phyloP scores from a whole-genome alignment of 2,329 filamentous ascomycete species.

The Rutstroemia sp. region DNA sequence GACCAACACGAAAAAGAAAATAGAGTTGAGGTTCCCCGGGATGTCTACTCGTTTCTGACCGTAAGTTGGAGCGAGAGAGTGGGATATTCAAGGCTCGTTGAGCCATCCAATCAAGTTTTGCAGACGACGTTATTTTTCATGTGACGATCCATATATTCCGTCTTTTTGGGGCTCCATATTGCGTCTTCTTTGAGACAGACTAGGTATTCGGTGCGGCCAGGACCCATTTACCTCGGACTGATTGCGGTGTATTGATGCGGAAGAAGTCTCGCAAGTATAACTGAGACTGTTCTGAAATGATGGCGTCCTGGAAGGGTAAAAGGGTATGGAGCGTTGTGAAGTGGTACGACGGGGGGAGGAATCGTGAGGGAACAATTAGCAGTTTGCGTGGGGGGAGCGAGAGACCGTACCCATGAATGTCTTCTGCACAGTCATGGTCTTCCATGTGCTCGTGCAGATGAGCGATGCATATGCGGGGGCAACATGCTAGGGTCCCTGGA shows the following conservation, averaged over 20 bases:
- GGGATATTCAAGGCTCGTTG: background rate
- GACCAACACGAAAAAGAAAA: background rate
- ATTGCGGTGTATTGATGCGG: background rate
- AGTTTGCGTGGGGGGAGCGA: background rate
- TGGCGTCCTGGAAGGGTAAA: background rate
- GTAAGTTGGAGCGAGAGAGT: background rate
- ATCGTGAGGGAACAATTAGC: background rate
- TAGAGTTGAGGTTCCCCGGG: background rate
- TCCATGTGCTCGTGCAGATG: slow-evolving; percentile 2
- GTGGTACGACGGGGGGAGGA: too few species aligned
- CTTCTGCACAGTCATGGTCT: background rate
- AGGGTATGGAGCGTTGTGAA: background rate
- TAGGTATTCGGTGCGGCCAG: background rate
- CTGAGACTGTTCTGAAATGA: background rate
- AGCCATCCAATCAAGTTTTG: background rate
- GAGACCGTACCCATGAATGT: background rate
- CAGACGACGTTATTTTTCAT: background rate
- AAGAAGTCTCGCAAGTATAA: background rate
- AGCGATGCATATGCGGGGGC: slow-evolving; percentile 3
- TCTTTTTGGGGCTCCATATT: background rate
- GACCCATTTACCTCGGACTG: background rate
- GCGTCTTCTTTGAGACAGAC: background rate
- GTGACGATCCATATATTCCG: background rate
- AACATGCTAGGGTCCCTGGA: background rate
- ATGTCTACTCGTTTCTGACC: background rate